A percentile compares a stretch with the other conserved stretches of the same genome.
These are phyloP conservation scores for Russula vinacea DNA, from an alignment of 768 basidiomycete genomes.

Conservation along the genomic window DNA sequence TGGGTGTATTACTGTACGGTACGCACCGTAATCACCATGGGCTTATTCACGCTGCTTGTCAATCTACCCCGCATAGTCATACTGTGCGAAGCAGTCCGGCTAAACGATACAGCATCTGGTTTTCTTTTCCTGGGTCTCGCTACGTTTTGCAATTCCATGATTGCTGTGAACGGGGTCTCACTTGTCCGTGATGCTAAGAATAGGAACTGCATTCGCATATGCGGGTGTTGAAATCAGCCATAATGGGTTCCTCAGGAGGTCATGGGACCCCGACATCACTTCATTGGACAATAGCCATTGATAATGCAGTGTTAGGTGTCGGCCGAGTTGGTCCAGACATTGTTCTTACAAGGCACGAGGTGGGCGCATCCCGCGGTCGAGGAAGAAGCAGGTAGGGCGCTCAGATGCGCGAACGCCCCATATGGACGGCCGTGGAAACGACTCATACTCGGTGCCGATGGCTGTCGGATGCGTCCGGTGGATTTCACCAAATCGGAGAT, in stretches of 20 bases:
- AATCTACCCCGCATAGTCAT: not conserved
- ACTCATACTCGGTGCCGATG: conserved; percentile 24
- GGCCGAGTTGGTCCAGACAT: not conserved
- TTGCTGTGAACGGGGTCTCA: not conserved
- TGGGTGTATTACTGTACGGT: not conserved
- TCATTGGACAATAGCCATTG: not conserved
- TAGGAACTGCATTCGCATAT: not conserved
- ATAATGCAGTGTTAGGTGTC: conserved; percentile 17
- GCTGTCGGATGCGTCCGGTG: conserved; percentile 19
- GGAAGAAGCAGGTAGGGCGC: conserved; percentile 7
- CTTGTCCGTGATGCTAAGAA: not conserved
- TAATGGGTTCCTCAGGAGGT: not conserved
- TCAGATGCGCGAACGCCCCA: conserved; percentile 10
- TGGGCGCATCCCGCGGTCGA: conserved; percentile 3
- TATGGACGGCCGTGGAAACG: conserved; percentile 10
- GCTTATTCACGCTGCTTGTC: conserved; percentile 21
- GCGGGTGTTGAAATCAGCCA: not conserved
- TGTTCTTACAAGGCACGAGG: not conserved
- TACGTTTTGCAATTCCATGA: not conserved
- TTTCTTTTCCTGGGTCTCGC: not conserved
- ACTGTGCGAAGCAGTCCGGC: not conserved
- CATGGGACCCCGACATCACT: conserved; percentile 4
- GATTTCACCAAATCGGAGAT: conserved; percentile 6
- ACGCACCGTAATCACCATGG: not conserved
- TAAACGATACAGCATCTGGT: not conserved